Evolutionary conservation across 305 asterid genomes (phyloP).

Genomic region (Ruellia speciosa): DNA sequence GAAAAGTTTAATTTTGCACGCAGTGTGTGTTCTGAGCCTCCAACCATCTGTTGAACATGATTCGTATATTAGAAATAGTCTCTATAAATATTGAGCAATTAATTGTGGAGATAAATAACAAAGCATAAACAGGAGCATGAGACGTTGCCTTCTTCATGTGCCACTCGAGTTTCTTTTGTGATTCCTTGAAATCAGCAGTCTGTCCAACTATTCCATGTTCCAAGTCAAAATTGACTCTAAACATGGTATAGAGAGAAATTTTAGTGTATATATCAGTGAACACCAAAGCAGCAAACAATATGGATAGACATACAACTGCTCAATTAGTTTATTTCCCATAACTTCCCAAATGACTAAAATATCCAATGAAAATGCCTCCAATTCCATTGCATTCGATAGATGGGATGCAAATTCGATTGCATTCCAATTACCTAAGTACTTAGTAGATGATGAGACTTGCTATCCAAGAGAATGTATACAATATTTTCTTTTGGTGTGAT

Average conservation of each 20-base stretch:
- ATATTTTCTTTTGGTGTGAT: too few species aligned
- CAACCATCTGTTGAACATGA: constrained; percentile 55
- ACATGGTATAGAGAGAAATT: constrained; percentile 16
- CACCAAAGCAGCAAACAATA: not conserved
- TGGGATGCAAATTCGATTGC: too few species aligned
- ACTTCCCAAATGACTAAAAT: not conserved
- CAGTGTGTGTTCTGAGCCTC: constrained; percentile 85
- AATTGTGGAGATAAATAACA: not conserved
- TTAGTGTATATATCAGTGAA: constrained; percentile 2
- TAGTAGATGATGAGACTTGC: too few species aligned
- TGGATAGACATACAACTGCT: constrained; percentile 13
- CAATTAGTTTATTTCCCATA: constrained; percentile 9
- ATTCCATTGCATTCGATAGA: too few species aligned
- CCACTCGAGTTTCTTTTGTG: constrained; percentile 82
- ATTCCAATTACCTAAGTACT: too few species aligned
- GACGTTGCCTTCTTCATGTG: constrained; percentile 70
- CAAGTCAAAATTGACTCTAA: constrained; percentile 85
- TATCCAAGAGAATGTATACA: too few species aligned
- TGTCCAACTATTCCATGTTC: constrained; percentile 88
- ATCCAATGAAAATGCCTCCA: not conserved
- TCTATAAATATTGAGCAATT: constrained; percentile 7
- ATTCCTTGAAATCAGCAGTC: constrained; percentile 86
- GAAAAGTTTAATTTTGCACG: constrained; percentile 88
- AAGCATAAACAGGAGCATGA: constrained; percentile 20
- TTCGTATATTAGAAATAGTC: constrained; percentile 23